Conservation (phyloP, 2,329 filamentous ascomycete species). For the Diplodia seriata region DNA sequence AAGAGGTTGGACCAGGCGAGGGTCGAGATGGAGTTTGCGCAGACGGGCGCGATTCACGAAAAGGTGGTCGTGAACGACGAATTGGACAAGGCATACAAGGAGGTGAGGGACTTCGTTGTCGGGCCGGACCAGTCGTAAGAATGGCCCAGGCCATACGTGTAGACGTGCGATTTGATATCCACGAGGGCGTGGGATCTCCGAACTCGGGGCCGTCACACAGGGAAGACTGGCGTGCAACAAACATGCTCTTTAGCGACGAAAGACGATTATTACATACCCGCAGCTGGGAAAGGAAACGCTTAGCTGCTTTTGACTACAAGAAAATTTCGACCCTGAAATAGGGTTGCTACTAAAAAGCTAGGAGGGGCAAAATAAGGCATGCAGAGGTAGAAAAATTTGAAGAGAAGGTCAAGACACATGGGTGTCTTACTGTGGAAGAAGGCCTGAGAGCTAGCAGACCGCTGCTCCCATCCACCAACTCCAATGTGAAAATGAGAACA, state of each 20-base stretch:
- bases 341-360: conserved; percentile 31
- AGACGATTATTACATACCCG: conserved; percentile 32
- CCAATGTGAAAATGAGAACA: conserved; percentile 29
- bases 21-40: conserved; percentile 52
- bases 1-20: conserved; percentile 57
- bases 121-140: conserved; percentile 35
- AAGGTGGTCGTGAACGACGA: conserved; percentile 61
- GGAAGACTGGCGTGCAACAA: background rate
- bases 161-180: background rate
- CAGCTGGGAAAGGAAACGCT: conserved; percentile 32
- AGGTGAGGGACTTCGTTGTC: conserved; percentile 60
- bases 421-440: conserved; percentile 13
- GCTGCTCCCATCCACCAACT: conserved; percentile 25
- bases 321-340: conserved; percentile 15
- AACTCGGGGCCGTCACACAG: background rate
- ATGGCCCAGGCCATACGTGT: background rate
- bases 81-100: conserved; percentile 57
- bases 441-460: conserved; percentile 15
- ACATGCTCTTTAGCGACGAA: conserved; percentile 2
- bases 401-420: conserved; percentile 22
- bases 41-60: conserved; percentile 56
- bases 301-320: conserved; percentile 32
- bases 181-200: background rate
- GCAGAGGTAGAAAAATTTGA: conserved; percentile 30
- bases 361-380: conserved; percentile 26